A percentile compares a stretch with the other conserved stretches of the same genome.
These are phyloP conservation scores for Xylaria hypoxylon DNA, from an alignment of 2,329 filamentous ascomycete species.

Conservation along the genomic window DNA sequence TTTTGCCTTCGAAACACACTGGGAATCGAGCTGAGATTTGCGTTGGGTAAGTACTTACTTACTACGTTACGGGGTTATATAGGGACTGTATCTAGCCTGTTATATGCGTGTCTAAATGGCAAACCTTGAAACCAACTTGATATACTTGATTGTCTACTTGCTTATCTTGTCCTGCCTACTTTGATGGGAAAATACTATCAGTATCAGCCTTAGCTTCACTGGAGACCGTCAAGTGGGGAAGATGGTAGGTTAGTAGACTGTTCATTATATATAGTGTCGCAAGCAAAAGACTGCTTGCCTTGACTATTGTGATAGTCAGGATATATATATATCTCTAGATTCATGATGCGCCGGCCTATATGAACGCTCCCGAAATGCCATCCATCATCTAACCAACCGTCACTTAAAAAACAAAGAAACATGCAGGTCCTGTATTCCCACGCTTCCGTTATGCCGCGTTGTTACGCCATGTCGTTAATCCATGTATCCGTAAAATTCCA, in stretches of 20 bases:
- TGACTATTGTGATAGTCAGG: not conserved
- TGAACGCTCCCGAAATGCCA: slow-evolving; percentile 8
- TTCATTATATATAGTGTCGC: not conserved
- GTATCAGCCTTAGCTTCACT: too few species aligned
- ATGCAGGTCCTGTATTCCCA: slow-evolving; percentile 15
- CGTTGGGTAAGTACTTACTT: too few species aligned
- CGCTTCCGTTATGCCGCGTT: not conserved
- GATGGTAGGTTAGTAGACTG: too few species aligned
- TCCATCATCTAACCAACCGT: slow-evolving; percentile 1
- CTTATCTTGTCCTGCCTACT: not conserved
- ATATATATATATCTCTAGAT: slow-evolving; percentile 1
- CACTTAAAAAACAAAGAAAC: too few species aligned
- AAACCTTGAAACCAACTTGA: not conserved
- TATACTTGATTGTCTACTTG: not conserved
- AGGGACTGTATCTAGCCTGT: too few species aligned
- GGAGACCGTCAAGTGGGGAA: too few species aligned
- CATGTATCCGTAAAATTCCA: not conserved
- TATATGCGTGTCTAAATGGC: too few species aligned
- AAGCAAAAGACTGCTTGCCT: not conserved
- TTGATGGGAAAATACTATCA: too few species aligned
- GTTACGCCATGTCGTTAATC: not conserved
- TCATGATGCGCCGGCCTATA: not conserved
- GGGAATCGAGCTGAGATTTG: too few species aligned
- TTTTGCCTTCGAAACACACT: too few species aligned
- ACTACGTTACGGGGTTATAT: too few species aligned